Base-by-base conservation (phyloP, 2,329 filamentous ascomycete genomes). In the Fusarium sp. region DNA sequence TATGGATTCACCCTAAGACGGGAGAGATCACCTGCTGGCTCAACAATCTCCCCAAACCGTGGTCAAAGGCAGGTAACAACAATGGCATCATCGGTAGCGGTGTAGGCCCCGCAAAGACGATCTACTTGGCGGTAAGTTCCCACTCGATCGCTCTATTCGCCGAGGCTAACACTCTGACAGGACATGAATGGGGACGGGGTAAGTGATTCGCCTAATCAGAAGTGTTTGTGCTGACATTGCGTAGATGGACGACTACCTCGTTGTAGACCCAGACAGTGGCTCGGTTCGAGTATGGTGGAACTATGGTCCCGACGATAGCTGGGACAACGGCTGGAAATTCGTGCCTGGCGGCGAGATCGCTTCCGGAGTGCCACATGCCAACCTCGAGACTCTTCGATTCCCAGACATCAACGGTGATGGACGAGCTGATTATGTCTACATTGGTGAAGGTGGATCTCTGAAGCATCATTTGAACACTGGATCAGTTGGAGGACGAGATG, bases 371-470 rank as follows among this genome's bases (percentile, higher is more conserved):
- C 75, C 68, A 1, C 76, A 78, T 31, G 76, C 77, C 2, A 78
- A 77, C 28, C 56, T 65, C 5, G 53, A 58, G 16, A 78, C 77
- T 4, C 26, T 78, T 0, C 66, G 74, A 5, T 78, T 78, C 41
- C 65, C 76, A 7, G 75, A 78, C 31, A 72, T 78, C 54, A 79
- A 78, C 41, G 75, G 77, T 15, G 76, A 78, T 51, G 75, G 75
- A 10, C 24, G 76, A 15, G 73, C 76, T 11, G 77, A 77, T 60
- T 78, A 77, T 33, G 70, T 78, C 8, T 73, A 71, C 7, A 69
- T 76, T 7, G 76, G 75, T 5, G 39, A 73, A 36, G 65, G 66
- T 2, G 76, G 76, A 6, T 62, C 76, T 15, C 35, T 78, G 20
- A 62, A 56, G 7, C 63, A 76, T 47, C 48, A 63, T 14, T n/a